phyloP scores from a whole-genome alignment of 768 basidiomycete species.

The Paxillus involutus region DNA sequence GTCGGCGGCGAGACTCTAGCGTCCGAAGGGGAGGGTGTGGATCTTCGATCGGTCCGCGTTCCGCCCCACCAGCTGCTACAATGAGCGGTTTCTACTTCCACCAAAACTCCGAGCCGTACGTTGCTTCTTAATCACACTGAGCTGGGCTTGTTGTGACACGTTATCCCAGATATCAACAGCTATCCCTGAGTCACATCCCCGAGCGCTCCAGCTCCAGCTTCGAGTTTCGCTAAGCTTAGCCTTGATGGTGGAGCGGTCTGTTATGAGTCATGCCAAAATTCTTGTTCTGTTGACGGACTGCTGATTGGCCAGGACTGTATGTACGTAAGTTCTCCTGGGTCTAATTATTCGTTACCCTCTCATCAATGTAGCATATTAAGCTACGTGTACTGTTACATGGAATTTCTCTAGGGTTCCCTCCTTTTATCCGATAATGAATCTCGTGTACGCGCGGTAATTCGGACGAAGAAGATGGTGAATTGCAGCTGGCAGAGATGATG shows the following conservation, averaged over 20 bases:
- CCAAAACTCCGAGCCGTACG: constrained; percentile 89
- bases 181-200: constrained; percentile 78
- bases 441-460: not conserved
- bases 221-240: constrained; percentile 70
- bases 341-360: constrained; percentile 13
- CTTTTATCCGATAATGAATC: not conserved
- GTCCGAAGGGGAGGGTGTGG: constrained; percentile 44
- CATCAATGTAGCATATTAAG: constrained; percentile 7
- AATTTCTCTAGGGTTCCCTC: not conserved
- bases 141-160: constrained; percentile 7
- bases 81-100: constrained; percentile 95
- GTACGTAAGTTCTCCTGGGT: constrained; percentile 9
- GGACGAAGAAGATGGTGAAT: not conserved
- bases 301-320: constrained; percentile 14
- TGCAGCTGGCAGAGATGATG: no score
- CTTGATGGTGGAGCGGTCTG: constrained; percentile 4
- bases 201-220: constrained; percentile 74
- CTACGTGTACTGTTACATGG: constrained; percentile 17
- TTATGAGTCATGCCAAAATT: not conserved
- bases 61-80: constrained; percentile 55
- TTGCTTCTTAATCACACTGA: constrained; percentile 20
- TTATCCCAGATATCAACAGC: constrained; percentile 75
- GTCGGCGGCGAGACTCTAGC: constrained; percentile 46
- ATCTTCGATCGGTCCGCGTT: constrained; percentile 46
- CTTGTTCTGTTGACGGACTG: not conserved